Base-by-base conservation (phyloP, 495 filamentous ascomycete genomes). In the Talaromyces borbonicus region DNA sequence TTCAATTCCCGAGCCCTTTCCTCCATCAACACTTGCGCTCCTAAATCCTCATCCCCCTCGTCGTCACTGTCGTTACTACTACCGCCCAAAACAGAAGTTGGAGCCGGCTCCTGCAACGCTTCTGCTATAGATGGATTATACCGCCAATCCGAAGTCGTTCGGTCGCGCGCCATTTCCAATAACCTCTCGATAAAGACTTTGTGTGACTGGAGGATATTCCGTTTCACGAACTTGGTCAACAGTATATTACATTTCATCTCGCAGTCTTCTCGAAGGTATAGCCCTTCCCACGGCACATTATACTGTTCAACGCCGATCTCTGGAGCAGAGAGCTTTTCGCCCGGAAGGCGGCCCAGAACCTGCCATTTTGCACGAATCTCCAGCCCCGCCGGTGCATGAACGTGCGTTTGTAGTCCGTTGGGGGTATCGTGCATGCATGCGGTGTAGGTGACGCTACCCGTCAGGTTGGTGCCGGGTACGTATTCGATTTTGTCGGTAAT, bases 221-320 rank as follows among this genome's bases (percentile, higher is more conserved):
- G 77, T 68, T 83, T 87, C 31, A 90, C 81, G 54, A 89, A 88
- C 8, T 66, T 57, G 0, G 78, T 72, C 66, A 87, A 73, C 49
- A 86, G 62, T 15, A 87, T 64, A 53, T 88, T 89, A 69, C 83
- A 88, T 44, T 72, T 71, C 65, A 92, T 78, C 43, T 85, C 77
- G 35, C 87, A 78, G 48, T 89, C 85, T 63, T 90, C 85, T 8
- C 80, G 71, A 16, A 90, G 60, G 57, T 84, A 90, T 0, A 92
- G 71, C 1, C 85, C 85, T 20, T 70, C 68, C 8, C 65, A 59
- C 1, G 84, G 84, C 0, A 51, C 55, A 1, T 44, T 47, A 31
- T 46, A 25, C 18, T 48, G 33, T 1, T 51, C 47, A 1, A 69
- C 63, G 8, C 74, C 74, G 18, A 81, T 54, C 58, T 87, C 84